Evolutionary conservation across 768 basidiomycete species (phyloP), one percentile per base, ranked within the genome.

Genomic region (Galerina marginata): DNA sequence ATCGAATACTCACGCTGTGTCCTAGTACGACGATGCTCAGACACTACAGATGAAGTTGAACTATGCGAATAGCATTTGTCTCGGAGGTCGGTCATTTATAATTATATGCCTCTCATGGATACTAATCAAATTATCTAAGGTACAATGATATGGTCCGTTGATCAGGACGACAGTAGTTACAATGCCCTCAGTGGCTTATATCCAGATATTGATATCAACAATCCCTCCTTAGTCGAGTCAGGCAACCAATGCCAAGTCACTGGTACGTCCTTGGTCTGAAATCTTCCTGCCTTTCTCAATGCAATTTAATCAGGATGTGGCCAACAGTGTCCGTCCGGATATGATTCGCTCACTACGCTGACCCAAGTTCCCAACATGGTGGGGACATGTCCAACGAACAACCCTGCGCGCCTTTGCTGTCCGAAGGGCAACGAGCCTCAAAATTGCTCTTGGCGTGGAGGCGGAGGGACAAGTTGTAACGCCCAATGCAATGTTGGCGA

Each of bases 361-460:
- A 66, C 66, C 6, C 56, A 59, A 36, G 61, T 56, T 37, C 68
- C 64, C 20, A 56, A 38, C 23, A 38, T 59, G 26, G 51, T 37
- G 6, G 60, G 46, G 36, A 54, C 66, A 9, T 67, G 66, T 39
- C 53, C 54, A 6, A 43, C 56, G 12, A 62, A 63, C 4, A 61
- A 60, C 43, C 65, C 59, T 6, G 69, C 63, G 23, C 54, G 51
- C 10, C 58, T 69, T 15, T 69, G 66, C 60, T 67, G 65, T 50
- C 67, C 67, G 16, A 58, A 55, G 23, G 67, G 67, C 23, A 40
- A 64, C 58, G 61, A 64, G 25, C 67, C 69, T 9, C 60, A 55
- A 23, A 61, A 66, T 42, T 69, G 69, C 52, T 39, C 45, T 45
- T 69, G 69, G 69, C 48, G 58, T 26, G 66, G 66, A 11, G 69